Conservation (phyloP, 208 protist genomes). For the Acanthamoeba sp. region DNA sequence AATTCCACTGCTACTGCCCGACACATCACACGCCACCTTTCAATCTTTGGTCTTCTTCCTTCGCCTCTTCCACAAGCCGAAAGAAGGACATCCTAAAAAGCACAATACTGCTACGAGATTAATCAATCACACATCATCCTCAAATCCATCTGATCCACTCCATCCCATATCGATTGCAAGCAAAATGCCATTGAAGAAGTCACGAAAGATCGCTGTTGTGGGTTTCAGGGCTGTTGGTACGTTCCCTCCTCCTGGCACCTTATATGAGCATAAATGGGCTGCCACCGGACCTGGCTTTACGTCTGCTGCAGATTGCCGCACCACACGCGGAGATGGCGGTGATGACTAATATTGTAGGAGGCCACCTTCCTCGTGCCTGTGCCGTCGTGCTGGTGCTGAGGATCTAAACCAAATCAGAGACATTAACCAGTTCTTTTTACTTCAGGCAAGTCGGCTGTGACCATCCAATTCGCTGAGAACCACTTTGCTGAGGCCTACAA, state of each 20-base stretch:
- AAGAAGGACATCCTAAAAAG: too few species aligned
- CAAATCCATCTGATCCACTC: too few species aligned
- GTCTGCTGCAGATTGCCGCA: background rate
- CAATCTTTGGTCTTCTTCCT: background rate
- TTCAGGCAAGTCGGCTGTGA: slow-evolving; percentile 89
- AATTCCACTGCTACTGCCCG: background rate
- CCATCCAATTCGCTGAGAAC: slow-evolving; percentile 87
- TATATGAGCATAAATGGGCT: too few species aligned
- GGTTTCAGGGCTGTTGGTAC: slow-evolving; percentile 86
- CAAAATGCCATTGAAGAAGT: slow-evolving; percentile 45
- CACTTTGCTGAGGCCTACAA: slow-evolving; percentile 86
- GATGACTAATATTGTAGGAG: background rate
- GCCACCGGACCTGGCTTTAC: background rate
- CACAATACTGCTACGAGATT: background rate
- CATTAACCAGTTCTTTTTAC: too few species aligned
- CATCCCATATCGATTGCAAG: too few species aligned
- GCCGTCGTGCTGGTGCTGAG: background rate
- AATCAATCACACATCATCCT: too few species aligned
- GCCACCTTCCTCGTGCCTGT: background rate
- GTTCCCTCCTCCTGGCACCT: background rate
- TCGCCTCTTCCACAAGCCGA: too few species aligned
- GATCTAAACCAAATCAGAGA: too few species aligned
- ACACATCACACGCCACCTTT: too few species aligned
- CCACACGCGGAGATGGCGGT: background rate
- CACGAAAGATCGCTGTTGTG: slow-evolving; percentile 84